A percentile compares a stretch with the other conserved stretches of the same genome.
phyloP scores from a whole-genome alignment of 495 filamentous ascomycete species.

The Penicillium cataractarum region DNA sequence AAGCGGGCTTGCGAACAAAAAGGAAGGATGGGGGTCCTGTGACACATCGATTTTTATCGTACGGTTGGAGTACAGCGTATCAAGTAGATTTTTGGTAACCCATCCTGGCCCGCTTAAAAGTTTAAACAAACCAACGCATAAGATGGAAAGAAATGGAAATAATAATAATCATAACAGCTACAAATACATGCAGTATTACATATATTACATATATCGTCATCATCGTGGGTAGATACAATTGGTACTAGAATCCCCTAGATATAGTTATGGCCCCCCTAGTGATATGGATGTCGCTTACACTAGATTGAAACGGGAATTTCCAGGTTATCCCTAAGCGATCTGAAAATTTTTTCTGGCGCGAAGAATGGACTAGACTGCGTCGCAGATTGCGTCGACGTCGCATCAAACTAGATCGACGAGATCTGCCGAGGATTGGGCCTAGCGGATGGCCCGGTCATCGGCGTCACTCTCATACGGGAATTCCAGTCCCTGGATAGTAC shows the following conservation, averaged over 20 bases:
- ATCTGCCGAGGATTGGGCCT: conserved; percentile 15
- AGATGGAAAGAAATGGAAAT: not conserved
- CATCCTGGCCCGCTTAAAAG: conserved; percentile 1
- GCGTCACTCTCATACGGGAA: not conserved
- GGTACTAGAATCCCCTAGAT: not conserved
- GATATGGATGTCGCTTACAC: not conserved
- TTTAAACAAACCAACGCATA: not conserved
- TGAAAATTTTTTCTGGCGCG: not conserved
- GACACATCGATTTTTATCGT: conserved; percentile 6
- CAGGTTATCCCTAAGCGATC: not conserved
- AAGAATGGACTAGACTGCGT: not conserved
- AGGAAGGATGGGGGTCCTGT: not conserved
- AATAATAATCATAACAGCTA: not conserved
- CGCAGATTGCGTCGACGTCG: conserved; percentile 15
- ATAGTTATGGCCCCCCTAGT: not conserved
- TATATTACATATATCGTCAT: not conserved
- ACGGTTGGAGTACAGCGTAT: not conserved
- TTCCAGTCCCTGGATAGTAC: not conserved
- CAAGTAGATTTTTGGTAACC: not conserved
- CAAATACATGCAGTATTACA: not conserved
- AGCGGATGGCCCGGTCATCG: not conserved
- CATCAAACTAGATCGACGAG: conserved; percentile 23
- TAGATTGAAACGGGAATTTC: not conserved
- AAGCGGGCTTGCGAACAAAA: not conserved
- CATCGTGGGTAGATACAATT: not conserved